Evolutionary conservation across 768 basidiomycete genomes (phyloP).

Genomic region (Exsudoporus frostii): DNA sequence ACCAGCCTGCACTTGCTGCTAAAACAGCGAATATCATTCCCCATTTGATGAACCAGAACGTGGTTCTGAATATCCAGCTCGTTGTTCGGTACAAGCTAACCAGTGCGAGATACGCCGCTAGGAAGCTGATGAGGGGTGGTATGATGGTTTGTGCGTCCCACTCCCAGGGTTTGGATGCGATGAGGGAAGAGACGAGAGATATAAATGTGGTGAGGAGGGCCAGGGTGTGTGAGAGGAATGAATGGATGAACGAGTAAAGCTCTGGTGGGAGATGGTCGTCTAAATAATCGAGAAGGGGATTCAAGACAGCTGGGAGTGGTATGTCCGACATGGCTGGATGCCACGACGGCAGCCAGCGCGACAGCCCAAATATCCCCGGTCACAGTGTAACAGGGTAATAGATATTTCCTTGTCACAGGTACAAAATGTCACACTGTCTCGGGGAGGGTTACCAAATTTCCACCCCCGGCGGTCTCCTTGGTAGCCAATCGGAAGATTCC

Average conservation of each 20-base stretch:
- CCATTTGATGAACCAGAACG: conserved; percentile 77
- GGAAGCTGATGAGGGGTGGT: conserved; percentile 69
- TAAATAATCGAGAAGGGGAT: conserved; percentile 53
- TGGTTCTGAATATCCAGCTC: conserved; percentile 65
- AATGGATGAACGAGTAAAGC: conserved; percentile 49
- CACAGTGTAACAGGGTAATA: conserved; percentile 12
- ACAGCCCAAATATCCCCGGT: conserved; percentile 10
- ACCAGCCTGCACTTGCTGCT: conserved; percentile 55
- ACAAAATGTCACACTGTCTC: conserved; percentile 8
- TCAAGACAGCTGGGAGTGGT: conserved; percentile 47
- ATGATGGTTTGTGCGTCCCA: conserved; percentile 69
- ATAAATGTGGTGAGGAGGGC: conserved; percentile 49
- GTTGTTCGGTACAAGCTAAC: conserved; percentile 76
- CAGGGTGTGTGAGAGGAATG: conserved; percentile 50
- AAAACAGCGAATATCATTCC: conserved; percentile 54
- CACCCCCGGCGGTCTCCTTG: conserved; percentile 1
- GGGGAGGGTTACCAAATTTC: conserved; percentile 7
- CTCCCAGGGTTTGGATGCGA: conserved; percentile 49
- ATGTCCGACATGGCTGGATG: conserved; percentile 29
- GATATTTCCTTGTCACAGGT: conserved; percentile 15
- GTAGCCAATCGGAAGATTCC: conserved; percentile 29
- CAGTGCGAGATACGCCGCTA: conserved; percentile 75
- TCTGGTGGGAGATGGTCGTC: conserved; percentile 53
- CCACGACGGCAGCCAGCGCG: conserved; percentile 23
- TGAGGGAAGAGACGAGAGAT: conserved; percentile 45